phyloP scores from a whole-genome alignment of 441 rosid species.

The Pelargonium cotyledonis region DNA sequence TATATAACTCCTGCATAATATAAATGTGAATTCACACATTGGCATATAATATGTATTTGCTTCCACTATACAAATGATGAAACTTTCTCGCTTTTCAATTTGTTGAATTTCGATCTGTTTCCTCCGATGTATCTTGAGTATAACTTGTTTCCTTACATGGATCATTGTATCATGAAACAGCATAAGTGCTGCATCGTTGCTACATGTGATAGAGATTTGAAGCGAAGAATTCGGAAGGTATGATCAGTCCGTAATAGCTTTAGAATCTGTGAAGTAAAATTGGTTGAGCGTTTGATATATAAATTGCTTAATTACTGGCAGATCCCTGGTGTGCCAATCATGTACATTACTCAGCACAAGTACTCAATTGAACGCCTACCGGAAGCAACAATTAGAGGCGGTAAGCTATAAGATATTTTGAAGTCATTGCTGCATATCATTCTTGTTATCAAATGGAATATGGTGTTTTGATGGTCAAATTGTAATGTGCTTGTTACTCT shows the following conservation, averaged over 20 bases:
- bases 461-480: background rate
- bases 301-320: constrained; percentile 20
- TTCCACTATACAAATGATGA: background rate
- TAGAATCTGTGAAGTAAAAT: background rate
- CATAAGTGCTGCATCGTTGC: constrained; percentile 97
- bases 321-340: constrained; percentile 96
- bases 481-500: background rate
- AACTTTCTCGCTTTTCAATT: background rate
- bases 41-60: background rate
- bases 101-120: background rate
- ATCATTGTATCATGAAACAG: constrained; percentile 34
- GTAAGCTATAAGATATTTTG: constrained; percentile 14
- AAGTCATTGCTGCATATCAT: background rate
- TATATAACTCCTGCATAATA: background rate
- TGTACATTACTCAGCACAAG: constrained; percentile 36
- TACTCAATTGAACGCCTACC: constrained; percentile 22
- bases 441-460: background rate
- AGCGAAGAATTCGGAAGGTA: constrained; percentile 96
- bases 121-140: too few species aligned
- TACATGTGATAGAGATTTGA: constrained; percentile 92
- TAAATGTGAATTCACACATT: background rate
- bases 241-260: constrained; percentile 1
- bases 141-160: background rate
- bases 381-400: constrained; percentile 23
- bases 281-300: constrained; percentile 3